Conservation (phyloP, 169 alveolate species). For the Plasmodium falciparum region DNA sequence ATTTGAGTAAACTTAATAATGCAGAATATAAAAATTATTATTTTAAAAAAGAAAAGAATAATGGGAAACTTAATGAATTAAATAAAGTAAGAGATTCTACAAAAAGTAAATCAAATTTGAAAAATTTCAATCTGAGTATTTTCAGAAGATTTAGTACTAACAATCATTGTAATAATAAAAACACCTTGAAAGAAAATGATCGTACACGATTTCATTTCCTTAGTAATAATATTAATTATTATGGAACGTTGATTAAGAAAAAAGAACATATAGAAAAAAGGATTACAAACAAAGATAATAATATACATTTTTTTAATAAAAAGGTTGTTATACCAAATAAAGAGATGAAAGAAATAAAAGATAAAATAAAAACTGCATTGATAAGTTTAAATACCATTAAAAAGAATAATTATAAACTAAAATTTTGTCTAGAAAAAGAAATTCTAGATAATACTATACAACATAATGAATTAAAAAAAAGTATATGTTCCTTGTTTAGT, state of each 20-base stretch:
- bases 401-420: slow-evolving; percentile 73
- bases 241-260: slow-evolving; percentile 69
- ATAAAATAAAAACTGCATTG: slow-evolving; percentile 57
- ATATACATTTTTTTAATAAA: slow-evolving; percentile 13
- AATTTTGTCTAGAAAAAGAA: slow-evolving; percentile 73
- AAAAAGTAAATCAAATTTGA: slow-evolving; percentile 28
- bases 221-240: slow-evolving; percentile 75
- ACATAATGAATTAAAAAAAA: slow-evolving; percentile 71
- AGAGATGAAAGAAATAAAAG: slow-evolving; percentile 60
- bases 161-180: slow-evolving; percentile 34
- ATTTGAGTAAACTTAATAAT: background rate
- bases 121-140: slow-evolving; percentile 53
- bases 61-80: slow-evolving; percentile 10
- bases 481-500: slow-evolving; percentile 55
- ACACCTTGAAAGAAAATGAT: slow-evolving; percentile 29
- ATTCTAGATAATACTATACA: slow-evolving; percentile 72
- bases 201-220: slow-evolving; percentile 33
- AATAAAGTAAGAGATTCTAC: slow-evolving; percentile 16
- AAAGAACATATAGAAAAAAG: slow-evolving; percentile 28
- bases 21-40: background rate
- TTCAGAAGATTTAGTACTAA: slow-evolving; percentile 64
- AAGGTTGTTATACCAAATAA: slow-evolving; percentile 53
- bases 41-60: background rate
- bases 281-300: slow-evolving; percentile 2
- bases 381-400: slow-evolving; percentile 60